Conservation (phyloP, 805 yeast species). For the Metschnikowia peoriensis region DNA sequence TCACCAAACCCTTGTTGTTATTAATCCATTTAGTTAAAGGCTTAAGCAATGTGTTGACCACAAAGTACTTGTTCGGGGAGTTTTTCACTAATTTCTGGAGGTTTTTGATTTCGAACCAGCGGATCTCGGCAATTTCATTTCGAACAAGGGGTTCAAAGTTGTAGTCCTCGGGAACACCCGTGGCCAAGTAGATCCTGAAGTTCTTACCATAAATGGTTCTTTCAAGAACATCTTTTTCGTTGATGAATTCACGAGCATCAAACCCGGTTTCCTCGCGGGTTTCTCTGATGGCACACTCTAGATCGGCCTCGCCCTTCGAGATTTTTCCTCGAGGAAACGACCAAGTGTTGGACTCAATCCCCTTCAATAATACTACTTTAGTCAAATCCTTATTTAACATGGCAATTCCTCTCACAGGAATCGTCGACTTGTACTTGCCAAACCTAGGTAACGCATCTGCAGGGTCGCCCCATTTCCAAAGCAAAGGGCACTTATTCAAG, state of each 20-base stretch:
- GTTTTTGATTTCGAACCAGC: slow-evolving; percentile 66
- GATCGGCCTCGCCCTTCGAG: slow-evolving; percentile 86
- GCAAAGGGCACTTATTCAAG: slow-evolving; percentile 65
- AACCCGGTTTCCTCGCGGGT: slow-evolving; percentile 92
- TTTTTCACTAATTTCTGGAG: slow-evolving; percentile 42
- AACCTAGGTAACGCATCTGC: slow-evolving; percentile 76
- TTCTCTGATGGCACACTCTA: slow-evolving; percentile 87
- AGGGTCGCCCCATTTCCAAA: slow-evolving; percentile 85
- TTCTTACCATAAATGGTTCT: slow-evolving; percentile 81
- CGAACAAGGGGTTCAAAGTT: slow-evolving; percentile 80
- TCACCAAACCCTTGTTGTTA: slow-evolving; percentile 44
- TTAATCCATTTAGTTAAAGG: slow-evolving; percentile 56
- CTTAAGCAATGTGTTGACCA: slow-evolving; percentile 49
- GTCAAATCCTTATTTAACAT: slow-evolving; percentile 68
- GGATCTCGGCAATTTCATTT: slow-evolving; percentile 80
- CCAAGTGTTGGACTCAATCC: slow-evolving; percentile 80
- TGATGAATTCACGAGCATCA: slow-evolving; percentile 67
- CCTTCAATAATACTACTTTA: slow-evolving; percentile 77
- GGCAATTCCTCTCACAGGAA: slow-evolving; percentile 97
- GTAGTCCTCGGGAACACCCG: slow-evolving; percentile 73
- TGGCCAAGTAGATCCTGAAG: slow-evolving; percentile 75
- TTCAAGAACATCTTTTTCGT: slow-evolving; percentile 73
- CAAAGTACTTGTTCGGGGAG: slow-evolving; percentile 38
- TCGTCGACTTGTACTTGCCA: slow-evolving; percentile 79
- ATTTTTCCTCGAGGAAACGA: slow-evolving; percentile 97